Evolutionary conservation across 345 rosid species (phyloP), one percentile per base, ranked within the genome.

Genomic region (Corymbia maculata): DNA sequence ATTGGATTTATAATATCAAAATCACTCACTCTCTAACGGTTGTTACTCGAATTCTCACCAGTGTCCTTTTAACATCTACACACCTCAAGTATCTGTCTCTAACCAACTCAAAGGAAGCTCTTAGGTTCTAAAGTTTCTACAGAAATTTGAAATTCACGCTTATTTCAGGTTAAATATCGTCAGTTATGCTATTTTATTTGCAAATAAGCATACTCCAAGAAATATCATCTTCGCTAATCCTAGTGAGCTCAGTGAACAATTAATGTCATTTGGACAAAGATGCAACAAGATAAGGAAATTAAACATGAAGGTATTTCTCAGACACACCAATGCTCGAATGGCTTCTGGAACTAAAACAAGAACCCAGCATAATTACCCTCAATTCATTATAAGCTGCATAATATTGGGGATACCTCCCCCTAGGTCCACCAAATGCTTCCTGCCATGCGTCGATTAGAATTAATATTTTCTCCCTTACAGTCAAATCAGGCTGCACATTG

Each of bases 401-500:
- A 88, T 94, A 98, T 90, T 96, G 99, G 91, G 99, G 99, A 93
- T 90, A 96, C 93, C 91, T 93, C 87, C 99, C 99, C 44, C 93
- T 85, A 4, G 95, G 90, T 89, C 98, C 99, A 51, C 97, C 98
- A 86, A 96, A 92, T 92, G 99, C 98, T 91, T 93, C 97, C 92
- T 95, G 97, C 97, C 97, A 94, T 59, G 95, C 85, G 61, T 92
- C 95, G 51, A 95, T 93, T 88, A 95, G 87, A 85, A 91, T 91
- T 84, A 98, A 96, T 93, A 98, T 96, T 94, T 94, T 97, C 92
- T 98, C 99, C 91, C 97, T 92, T 49, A 98, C 99, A 89, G 91
- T 94, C 92, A 97, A 93, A 88, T 98, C 98, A 47, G 99, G 99
- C 99, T 98, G 96, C 94, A 91, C 52, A 89, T 89, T 87, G 49